Conservation (phyloP, 2,329 filamentous ascomycete genomes). For the Dactylellina sp. region DNA sequence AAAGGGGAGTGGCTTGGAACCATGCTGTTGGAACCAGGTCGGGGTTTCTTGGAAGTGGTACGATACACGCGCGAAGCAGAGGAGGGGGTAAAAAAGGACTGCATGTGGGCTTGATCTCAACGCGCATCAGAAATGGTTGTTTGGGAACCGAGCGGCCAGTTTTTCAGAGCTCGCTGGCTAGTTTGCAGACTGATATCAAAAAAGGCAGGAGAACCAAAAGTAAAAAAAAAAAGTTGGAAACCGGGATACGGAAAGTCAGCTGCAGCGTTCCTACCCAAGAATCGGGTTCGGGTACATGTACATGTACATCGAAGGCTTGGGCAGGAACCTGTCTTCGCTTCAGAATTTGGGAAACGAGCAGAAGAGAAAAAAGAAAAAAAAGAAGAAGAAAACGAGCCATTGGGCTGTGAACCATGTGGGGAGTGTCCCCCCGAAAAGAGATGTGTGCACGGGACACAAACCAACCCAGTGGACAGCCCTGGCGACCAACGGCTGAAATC, state of each 20-base stretch:
- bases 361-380: conserved; percentile 6
- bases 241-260: conserved; percentile 42
- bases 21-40: conserved; percentile 25
- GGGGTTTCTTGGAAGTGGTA: conserved; percentile 12
- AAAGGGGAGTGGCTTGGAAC: conserved; percentile 32
- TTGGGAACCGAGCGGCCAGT: conserved; percentile 27
- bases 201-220: conserved; percentile 40
- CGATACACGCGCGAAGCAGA: background rate
- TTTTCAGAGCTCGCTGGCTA: conserved; percentile 33
- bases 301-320: conserved; percentile 6
- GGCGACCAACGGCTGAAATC: conserved; percentile 47
- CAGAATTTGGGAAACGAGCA: background rate
- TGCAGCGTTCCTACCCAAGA: conserved; percentile 52
- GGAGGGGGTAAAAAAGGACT: background rate
- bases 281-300: conserved; percentile 51
- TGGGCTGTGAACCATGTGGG: conserved; percentile 23
- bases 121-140: conserved; percentile 2
- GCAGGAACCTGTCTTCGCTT: conserved; percentile 28
- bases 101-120: conserved; percentile 27
- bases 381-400: conserved; percentile 37
- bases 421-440: conserved; percentile 15
- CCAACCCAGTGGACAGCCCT: conserved; percentile 25
- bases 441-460: conserved; percentile 47
- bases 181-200: conserved; percentile 30
- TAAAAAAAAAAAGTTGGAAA: conserved; percentile 15